These are phyloP conservation scores for Fusarium neocosmosporiellum DNA, from an alignment of 2,329 filamentous ascomycete genomes.

Conservation along the genomic window DNA sequence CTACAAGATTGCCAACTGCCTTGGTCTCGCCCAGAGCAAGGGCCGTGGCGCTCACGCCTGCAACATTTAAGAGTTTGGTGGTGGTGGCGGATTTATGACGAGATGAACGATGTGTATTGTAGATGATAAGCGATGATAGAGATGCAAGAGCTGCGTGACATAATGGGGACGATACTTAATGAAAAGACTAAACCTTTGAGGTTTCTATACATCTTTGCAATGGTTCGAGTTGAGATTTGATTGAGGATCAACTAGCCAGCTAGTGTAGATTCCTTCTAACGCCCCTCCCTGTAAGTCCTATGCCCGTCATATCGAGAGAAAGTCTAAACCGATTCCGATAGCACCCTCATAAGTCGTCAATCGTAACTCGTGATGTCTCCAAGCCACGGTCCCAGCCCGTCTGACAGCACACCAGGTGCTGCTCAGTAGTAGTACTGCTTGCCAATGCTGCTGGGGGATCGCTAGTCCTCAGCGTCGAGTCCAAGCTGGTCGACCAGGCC, in stretches of 20 bases:
- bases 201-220: not conserved
- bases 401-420: not conserved
- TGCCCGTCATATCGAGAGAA: not conserved
- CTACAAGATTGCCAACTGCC: slow-evolving; percentile 76
- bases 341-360: slow-evolving; percentile 7
- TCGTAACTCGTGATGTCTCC: not conserved
- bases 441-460: slow-evolving; percentile 44
- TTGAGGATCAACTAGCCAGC: slow-evolving; percentile 1
- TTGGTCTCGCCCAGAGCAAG: slow-evolving; percentile 62
- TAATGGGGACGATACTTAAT: slow-evolving; percentile 4
- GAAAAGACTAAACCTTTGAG: slow-evolving; percentile 2
- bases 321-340: slow-evolving; percentile 9
- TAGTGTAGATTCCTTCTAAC: slow-evolving; percentile 4
- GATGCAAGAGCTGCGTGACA: slow-evolving; percentile 30
- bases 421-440: slow-evolving; percentile 32
- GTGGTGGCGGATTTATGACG: slow-evolving; percentile 29
- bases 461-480: slow-evolving; percentile 41
- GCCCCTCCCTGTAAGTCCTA: not conserved
- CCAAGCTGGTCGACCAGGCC: slow-evolving; percentile 37
- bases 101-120: slow-evolving; percentile 33
- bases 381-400: not conserved
- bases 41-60: slow-evolving; percentile 37
- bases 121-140: slow-evolving; percentile 15
- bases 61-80: slow-evolving; percentile 19
- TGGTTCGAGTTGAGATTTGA: not conserved